Base-by-base conservation (phyloP, 768 basidiomycete genomes). In the Filobasidium wieringae region DNA sequence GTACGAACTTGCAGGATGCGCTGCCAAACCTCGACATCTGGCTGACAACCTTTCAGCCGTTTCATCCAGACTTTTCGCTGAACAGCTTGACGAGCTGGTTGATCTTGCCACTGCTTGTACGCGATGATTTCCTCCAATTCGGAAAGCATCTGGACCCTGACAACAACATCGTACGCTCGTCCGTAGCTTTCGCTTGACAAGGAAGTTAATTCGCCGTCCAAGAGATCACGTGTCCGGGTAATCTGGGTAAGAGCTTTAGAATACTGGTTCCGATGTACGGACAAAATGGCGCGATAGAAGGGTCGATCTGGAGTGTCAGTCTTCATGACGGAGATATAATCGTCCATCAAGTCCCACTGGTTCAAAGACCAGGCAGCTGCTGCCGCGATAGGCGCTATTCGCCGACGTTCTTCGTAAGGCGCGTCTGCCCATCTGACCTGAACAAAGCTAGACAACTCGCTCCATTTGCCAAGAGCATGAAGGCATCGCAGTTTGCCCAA, bases 11-110 rank as follows among this genome's bases (percentile, higher is more conserved):
- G 93, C 8, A 99, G 78, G 54, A 97, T 88, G 19, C 93, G 83
- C 72, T 97, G 95, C 95, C 95, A 99, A 4, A 95, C 90, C 74
- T 99, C 95, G 32, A 97, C 93, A 66, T 97, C 95, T 24, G 89
- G 88, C 69, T 97, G 91, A 74, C 92, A 96, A 1, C 91, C 95
- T 76, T 88, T 85, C 37, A 99, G 75, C 89, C 93, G 80, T 69
- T 90, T 91, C 83, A 93, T 89, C 95, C 95, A 99, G 0, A 93
- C 97, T 75, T 85, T 88, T 49, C 87, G 80, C 78, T 93, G 90
- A 2, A 86, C 83, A 59, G 79, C 79, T 65, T 92, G 91, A n/a
- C 91, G 82, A 59, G 93, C 89, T 1, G 88, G 85, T 69, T 95
- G 89, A 72, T 97, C 93, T 22, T 85, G 85, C 63, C 84, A 84